Conservation (phyloP, 1,284 basidiomycete genomes). For the Apiotrichum mycotoxinovorans region DNA sequence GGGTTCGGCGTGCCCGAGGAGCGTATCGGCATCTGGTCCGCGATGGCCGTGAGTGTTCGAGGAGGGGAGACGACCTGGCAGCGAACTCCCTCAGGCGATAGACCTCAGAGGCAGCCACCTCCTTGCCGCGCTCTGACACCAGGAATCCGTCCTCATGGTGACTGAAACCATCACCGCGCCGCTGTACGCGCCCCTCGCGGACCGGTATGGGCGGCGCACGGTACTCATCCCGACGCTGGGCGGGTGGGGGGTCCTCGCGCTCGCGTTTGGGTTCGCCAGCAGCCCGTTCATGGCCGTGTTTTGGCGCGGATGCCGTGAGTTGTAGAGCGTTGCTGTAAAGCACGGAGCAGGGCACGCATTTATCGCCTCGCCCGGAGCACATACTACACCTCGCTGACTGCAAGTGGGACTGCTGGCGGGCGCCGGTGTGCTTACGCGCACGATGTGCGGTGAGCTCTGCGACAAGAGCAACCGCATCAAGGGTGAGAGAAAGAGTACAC, state of each 20-base stretch:
- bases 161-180: constrained; percentile 39
- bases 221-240: constrained; percentile 27
- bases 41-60: constrained; percentile 36
- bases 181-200: constrained; percentile 35
- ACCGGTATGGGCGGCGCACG: constrained; percentile 31
- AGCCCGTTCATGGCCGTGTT: constrained; percentile 23
- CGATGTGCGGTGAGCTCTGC: constrained; percentile 42
- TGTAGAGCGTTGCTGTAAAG: background rate
- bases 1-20: constrained; percentile 38
- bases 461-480: constrained; percentile 38
- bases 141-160: constrained; percentile 40
- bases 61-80: too few species aligned
- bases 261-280: constrained; percentile 24
- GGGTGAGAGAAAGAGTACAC: constrained; percentile 15
- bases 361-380: too few species aligned
- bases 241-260: constrained; percentile 23
- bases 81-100: too few species aligned
- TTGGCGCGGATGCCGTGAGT: constrained; percentile 30
- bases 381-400: background rate
- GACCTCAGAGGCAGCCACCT: too few species aligned
- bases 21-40: constrained; percentile 37
- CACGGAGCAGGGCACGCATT: too few species aligned
- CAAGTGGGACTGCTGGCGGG: constrained; percentile 38
- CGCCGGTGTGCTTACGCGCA: constrained; percentile 37
- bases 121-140: too few species aligned